Percentiles rank a stretch among this genome's conserved stretches.
phyloP scores from a whole-genome alignment of 768 basidiomycete species.

The Leccinum aurantiacum region DNA sequence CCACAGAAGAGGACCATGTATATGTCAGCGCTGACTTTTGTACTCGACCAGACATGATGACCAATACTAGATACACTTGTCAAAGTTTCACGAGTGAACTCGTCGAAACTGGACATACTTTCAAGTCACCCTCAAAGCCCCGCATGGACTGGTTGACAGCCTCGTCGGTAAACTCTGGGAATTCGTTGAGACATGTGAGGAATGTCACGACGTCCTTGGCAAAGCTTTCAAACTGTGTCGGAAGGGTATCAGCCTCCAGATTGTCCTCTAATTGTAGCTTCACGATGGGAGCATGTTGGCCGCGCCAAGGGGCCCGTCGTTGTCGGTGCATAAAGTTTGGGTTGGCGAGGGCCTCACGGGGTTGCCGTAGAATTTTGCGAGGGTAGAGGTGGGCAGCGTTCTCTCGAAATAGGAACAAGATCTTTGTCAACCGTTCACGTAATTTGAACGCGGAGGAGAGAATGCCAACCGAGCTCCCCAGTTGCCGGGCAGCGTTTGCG shows the following conservation, averaged over 20 bases:
- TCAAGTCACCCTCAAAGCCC: constrained; percentile 51
- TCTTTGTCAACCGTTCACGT: constrained; percentile 50
- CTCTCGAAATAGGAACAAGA: constrained; percentile 51
- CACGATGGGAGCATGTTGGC: constrained; percentile 35
- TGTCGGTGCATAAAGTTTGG: constrained; percentile 37
- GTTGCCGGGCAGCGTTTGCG: constrained; percentile 53
- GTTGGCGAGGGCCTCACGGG: constrained; percentile 39
- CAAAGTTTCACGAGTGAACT: constrained; percentile 6
- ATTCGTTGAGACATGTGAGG: constrained; percentile 53
- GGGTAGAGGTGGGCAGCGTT: constrained; percentile 58
- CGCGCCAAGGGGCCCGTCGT: constrained; percentile 34
- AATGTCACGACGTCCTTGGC: constrained; percentile 53
- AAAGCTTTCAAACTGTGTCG: constrained; percentile 44
- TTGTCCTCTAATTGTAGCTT: constrained; percentile 40
- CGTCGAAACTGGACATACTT: constrained; percentile 32
- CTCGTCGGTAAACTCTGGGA: constrained; percentile 56
- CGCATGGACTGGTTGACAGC: constrained; percentile 50
- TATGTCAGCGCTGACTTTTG: constrained; percentile 35
- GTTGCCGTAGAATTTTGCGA: constrained; percentile 42
- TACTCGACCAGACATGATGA: constrained; percentile 50
- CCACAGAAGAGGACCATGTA: not conserved
- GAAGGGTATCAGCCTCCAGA: constrained; percentile 50
- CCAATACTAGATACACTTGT: constrained; percentile 45
- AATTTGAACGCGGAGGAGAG: constrained; percentile 53
- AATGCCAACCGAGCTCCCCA: constrained; percentile 57